Evolutionary conservation across 345 rosid genomes (phyloP).

Genomic region (Arabis hirsuta): DNA sequence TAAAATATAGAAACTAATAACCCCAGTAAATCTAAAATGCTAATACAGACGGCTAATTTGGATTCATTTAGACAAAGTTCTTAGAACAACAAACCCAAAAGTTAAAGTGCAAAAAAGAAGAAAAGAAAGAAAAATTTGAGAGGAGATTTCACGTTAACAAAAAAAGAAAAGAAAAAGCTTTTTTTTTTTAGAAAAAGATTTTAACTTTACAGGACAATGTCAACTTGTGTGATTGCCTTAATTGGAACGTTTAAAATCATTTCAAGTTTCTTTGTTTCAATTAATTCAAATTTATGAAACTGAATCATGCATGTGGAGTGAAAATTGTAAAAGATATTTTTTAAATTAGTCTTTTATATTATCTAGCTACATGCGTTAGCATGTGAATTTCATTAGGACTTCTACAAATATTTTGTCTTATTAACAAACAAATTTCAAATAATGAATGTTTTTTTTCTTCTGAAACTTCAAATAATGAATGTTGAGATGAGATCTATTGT

Average conservation of each 20-base stretch:
- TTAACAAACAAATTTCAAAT: neutral
- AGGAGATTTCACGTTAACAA: slow-evolving; percentile 13
- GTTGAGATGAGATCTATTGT: neutral
- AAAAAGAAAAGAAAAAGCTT: neutral
- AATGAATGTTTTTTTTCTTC: no score
- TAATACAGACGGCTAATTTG: slow-evolving; percentile 36
- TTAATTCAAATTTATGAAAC: slow-evolving; percentile 1
- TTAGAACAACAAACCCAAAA: slow-evolving; percentile 14
- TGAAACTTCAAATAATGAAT: neutral
- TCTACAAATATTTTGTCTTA: no score
- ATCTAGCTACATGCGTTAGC: neutral
- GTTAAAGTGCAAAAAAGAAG: neutral
- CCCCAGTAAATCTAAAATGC: slow-evolving; percentile 44
- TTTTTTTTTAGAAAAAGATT: neutral
- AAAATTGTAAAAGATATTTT: neutral
- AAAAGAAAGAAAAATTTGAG: neutral
- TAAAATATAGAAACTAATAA: no score
- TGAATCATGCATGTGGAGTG: neutral
- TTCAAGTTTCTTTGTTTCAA: neutral
- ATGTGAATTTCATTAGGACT: neutral
- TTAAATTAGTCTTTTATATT: neutral
- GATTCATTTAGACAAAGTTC: slow-evolving; percentile 35
- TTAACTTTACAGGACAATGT: slow-evolving; percentile 41
- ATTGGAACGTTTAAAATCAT: slow-evolving; percentile 1
- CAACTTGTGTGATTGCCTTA: slow-evolving; percentile 34